These are phyloP conservation scores for Cutaneotrichosporon spelunceum DNA, from an alignment of 1,284 basidiomycete species.

Conservation along the genomic window DNA sequence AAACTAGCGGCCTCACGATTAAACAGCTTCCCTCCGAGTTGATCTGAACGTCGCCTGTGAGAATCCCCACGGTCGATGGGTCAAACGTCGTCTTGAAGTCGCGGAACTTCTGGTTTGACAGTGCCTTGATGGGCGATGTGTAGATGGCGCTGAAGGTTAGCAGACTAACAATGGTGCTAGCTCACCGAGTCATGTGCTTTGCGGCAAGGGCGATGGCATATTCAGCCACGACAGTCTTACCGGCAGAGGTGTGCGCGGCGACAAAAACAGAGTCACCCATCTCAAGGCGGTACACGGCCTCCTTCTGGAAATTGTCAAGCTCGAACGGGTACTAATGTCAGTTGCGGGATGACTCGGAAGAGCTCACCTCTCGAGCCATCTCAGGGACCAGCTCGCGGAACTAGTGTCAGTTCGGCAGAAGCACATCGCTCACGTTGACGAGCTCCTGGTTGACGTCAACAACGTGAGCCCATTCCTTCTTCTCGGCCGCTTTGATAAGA, in stretches of 20 bases:
- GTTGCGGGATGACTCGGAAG: background rate
- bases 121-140: constrained; percentile 96
- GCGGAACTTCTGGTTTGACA: constrained; percentile 98
- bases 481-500: constrained; percentile 55
- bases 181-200: constrained; percentile 95
- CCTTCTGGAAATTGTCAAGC: constrained; percentile 89
- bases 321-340: constrained; percentile 71
- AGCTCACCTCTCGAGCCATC: constrained; percentile 47
- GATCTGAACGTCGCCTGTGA: constrained; percentile 99
- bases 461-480: constrained; percentile 97
- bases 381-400: constrained; percentile 53
- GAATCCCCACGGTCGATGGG: constrained; percentile 85
- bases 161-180: background rate
- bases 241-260: constrained; percentile 96
- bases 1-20: constrained; percentile 56
- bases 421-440: constrained; percentile 56
- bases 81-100: constrained; percentile 98
- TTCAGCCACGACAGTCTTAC: constrained; percentile 98
- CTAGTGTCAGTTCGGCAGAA: constrained; percentile 21
- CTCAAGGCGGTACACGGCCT: constrained; percentile 96
- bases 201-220: constrained; percentile 95
- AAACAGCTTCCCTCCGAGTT: constrained; percentile 97
- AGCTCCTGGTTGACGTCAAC: constrained; percentile 89
- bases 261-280: constrained; percentile 98
- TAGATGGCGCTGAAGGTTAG: constrained; percentile 76